A percentile compares a stretch with the other conserved stretches of the same genome.
Evolutionary conservation across 2,329 filamentous ascomycete species (phyloP).

Genomic region (Monosporascus sp.): DNA sequence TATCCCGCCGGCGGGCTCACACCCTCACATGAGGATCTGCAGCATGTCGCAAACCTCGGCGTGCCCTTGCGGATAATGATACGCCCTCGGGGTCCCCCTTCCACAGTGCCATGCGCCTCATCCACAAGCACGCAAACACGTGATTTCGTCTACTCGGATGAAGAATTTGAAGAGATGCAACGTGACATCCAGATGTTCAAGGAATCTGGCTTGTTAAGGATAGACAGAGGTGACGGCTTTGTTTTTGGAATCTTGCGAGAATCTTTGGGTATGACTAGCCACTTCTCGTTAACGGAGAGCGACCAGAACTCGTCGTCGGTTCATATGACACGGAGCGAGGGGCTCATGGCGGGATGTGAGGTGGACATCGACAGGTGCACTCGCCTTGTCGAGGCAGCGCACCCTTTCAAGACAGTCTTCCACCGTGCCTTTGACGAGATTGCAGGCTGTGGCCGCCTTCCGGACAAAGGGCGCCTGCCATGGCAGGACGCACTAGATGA

Average conservation of each 20-base stretch:
- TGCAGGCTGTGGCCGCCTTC: slow-evolving; percentile 18
- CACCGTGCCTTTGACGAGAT: slow-evolving; percentile 53
- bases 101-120: slow-evolving; percentile 11
- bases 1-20: slow-evolving; percentile 48
- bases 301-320: too few relatives aligned
- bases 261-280: too few relatives aligned
- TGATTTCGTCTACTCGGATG: slow-evolving; percentile 46
- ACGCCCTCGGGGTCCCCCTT: slow-evolving; percentile 39
- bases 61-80: slow-evolving; percentile 51
- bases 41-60: slow-evolving; percentile 17
- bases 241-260: slow-evolving; percentile 45
- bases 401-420: slow-evolving; percentile 43
- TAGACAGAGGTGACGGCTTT: slow-evolving; percentile 46
- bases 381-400: slow-evolving; percentile 35
- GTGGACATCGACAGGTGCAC: slow-evolving; percentile 38
- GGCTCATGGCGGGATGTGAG: slow-evolving; percentile 4
- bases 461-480: slow-evolving; percentile 2
- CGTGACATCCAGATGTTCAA: slow-evolving; percentile 33
- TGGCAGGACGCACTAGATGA: slow-evolving; percentile 27
- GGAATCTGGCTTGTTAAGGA: slow-evolving; percentile 30
- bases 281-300: too few relatives aligned
- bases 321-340: background rate
- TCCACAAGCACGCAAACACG: slow-evolving; percentile 7
- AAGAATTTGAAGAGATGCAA: slow-evolving; percentile 41
- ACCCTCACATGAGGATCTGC: slow-evolving; percentile 37